A percentile compares a stretch with the other conserved stretches of the same genome.
Evolutionary conservation across 139 green algal genomes (phyloP).

Genomic region (Chlamydomonas sp.): DNA sequence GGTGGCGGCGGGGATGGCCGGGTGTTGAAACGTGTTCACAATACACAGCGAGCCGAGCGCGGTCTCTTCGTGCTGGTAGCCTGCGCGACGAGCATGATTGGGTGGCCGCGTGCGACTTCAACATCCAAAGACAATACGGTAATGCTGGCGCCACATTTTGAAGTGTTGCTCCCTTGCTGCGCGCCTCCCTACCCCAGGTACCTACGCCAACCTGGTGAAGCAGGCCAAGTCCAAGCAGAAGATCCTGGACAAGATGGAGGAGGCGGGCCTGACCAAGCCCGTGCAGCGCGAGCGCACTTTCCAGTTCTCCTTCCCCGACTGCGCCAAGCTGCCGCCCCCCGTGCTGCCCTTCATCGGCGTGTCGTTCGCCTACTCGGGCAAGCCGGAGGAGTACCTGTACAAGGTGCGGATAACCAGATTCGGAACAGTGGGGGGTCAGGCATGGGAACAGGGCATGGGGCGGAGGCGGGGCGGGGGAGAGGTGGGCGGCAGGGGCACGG

Average conservation of each 20-base stretch:
- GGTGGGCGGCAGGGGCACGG: constrained; percentile 49
- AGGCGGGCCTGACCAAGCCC: constrained; percentile 70
- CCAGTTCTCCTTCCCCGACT: constrained; percentile 75
- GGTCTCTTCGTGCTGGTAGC: too few species aligned
- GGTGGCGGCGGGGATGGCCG: too few species aligned
- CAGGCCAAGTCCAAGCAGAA: constrained; percentile 91
- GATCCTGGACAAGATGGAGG: constrained; percentile 75
- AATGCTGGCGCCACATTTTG: too few species aligned
- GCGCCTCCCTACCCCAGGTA: constrained; percentile 43
- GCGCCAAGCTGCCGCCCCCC: constrained; percentile 82
- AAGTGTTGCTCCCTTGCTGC: too few species aligned
- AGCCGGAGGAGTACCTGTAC: constrained; percentile 58
- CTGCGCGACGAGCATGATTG: too few species aligned
- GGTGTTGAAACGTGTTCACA: too few species aligned
- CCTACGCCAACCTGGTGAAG: constrained; percentile 81
- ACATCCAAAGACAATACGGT: too few species aligned
- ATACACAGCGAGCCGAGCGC: too few species aligned
- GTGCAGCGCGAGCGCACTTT: constrained; percentile 72
- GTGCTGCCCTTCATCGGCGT: constrained; percentile 79
- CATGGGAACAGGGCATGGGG: too few species aligned
- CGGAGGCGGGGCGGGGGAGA: background rate
- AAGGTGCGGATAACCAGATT: constrained; percentile 3
- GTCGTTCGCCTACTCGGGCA: constrained; percentile 64
- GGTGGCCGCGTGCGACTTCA: too few species aligned
- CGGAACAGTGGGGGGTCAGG: too few species aligned